A percentile compares a stretch with the other conserved stretches of the same genome.
Evolutionary conservation across 495 filamentous ascomycete genomes (phyloP).

Genomic region (Xylaria venustula): DNA sequence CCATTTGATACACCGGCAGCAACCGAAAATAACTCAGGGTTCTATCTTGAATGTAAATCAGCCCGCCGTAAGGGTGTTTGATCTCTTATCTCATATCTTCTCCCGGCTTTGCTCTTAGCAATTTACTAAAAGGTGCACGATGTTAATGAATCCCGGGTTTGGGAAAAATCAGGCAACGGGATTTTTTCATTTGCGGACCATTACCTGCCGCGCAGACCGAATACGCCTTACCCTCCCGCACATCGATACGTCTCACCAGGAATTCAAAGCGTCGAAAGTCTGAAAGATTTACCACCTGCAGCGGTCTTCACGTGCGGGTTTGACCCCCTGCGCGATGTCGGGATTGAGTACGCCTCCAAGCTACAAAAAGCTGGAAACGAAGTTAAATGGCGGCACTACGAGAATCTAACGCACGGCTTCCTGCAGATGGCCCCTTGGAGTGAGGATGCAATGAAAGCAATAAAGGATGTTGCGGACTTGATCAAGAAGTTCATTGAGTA

Average conservation of each 20-base stretch:
- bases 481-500: constrained; percentile 15
- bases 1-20: constrained; percentile 37
- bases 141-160: no score
- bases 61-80: neutral
- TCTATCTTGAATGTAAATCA: constrained; percentile 35
- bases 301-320: constrained; percentile 38
- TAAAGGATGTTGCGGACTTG: constrained; percentile 3
- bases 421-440: constrained; percentile 40
- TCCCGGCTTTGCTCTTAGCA: no score
- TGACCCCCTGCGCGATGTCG: constrained; percentile 38
- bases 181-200: constrained; percentile 38
- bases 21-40: constrained; percentile 32
- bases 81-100: neutral
- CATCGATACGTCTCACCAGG: constrained; percentile 26
- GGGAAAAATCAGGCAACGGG: constrained; percentile 11
- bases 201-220: constrained; percentile 30
- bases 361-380: constrained; percentile 28
- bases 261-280: constrained; percentile 14
- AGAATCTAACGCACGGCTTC: constrained; percentile 31
- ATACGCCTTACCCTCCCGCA: constrained; percentile 8
- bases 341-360: constrained; percentile 36
- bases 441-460: constrained; percentile 24
- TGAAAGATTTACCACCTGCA: constrained; percentile 23
- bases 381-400: constrained; percentile 33
- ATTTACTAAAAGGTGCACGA: no score